Evolutionary conservation across 164 flowering plant species (phyloP).

Genomic region (Vitis cinerea): DNA sequence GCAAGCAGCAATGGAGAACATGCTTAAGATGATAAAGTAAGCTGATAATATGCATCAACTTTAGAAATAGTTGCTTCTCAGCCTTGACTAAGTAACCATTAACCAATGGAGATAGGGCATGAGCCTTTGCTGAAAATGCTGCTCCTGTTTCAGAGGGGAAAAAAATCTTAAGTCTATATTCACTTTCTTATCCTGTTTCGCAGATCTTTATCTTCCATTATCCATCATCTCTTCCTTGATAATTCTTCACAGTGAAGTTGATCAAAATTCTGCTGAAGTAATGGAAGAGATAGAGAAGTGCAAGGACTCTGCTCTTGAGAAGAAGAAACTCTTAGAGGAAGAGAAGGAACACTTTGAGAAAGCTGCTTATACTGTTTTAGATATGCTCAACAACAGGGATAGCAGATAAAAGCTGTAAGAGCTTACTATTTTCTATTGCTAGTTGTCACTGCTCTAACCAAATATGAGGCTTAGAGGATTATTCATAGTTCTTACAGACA

Average conservation of each 20-base stretch:
- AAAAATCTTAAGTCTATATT: not conserved
- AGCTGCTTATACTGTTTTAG: constrained; percentile 71
- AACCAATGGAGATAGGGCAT: not conserved
- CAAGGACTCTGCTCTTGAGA: constrained; percentile 58
- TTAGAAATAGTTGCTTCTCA: not conserved
- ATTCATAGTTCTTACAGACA: not conserved
- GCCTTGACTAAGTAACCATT: not conserved
- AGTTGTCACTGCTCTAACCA: not conserved
- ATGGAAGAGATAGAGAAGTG: constrained; percentile 74
- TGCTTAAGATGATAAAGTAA: constrained; percentile 67
- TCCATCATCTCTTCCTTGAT: not conserved
- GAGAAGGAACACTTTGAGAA: constrained; percentile 73
- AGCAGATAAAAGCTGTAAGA: constrained; percentile 26
- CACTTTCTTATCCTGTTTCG: no score
- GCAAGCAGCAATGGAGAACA: constrained; percentile 65
- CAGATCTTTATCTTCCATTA: not conserved
- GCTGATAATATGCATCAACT: constrained; percentile 7
- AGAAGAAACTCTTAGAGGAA: constrained; percentile 64
- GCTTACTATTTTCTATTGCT: not conserved
- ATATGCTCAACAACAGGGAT: constrained; percentile 52
- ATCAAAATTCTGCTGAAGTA: constrained; percentile 55
- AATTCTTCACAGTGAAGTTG: constrained; percentile 43
- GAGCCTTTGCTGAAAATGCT: not conserved
- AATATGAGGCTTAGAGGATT: not conserved
- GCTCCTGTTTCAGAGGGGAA: not conserved